These are phyloP conservation scores for Licmophora abbreviata DNA, from an alignment of 108 stramenopile genomes.

Conservation along the genomic window DNA sequence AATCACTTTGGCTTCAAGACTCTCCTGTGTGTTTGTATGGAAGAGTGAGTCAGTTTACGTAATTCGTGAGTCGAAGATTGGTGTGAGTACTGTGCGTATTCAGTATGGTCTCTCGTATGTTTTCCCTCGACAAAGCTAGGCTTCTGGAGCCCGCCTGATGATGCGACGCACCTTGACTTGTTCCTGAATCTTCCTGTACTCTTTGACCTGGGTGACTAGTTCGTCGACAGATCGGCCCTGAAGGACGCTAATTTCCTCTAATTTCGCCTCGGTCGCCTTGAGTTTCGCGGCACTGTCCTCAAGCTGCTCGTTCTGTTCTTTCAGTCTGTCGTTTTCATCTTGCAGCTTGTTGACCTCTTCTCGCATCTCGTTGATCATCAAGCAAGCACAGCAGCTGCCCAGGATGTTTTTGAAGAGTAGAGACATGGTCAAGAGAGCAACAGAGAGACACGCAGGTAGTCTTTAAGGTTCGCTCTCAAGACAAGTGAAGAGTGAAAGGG, in stretches of 20 bases:
- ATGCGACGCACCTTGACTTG: slow-evolving; percentile 19
- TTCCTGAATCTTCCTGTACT: slow-evolving; percentile 28
- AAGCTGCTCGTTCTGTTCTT: slow-evolving; percentile 2
- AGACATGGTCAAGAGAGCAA: no score
- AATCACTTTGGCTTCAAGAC: slow-evolving; percentile 33
- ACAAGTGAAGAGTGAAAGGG: no score
- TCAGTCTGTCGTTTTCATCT: neutral
- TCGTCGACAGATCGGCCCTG: slow-evolving; percentile 30
- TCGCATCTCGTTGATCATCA: neutral
- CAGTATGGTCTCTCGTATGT: no score
- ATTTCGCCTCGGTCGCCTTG: slow-evolving; percentile 24
- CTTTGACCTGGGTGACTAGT: slow-evolving; percentile 31
- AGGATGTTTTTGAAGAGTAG: no score
- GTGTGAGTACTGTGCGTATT: no score
- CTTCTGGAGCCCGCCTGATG: no score
- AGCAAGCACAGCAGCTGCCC: neutral
- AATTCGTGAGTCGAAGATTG: no score
- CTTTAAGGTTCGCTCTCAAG: no score
- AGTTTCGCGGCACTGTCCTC: slow-evolving; percentile 10
- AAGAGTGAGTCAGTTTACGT: no score
- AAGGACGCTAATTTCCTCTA: slow-evolving; percentile 30
- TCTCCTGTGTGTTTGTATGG: no score
- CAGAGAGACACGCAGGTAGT: no score
- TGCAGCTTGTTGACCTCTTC: slow-evolving; percentile 1
- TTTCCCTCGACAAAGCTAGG: no score